Conservation (phyloP, 108 stramenopile genomes). For the Skeletonema tropicum region DNA sequence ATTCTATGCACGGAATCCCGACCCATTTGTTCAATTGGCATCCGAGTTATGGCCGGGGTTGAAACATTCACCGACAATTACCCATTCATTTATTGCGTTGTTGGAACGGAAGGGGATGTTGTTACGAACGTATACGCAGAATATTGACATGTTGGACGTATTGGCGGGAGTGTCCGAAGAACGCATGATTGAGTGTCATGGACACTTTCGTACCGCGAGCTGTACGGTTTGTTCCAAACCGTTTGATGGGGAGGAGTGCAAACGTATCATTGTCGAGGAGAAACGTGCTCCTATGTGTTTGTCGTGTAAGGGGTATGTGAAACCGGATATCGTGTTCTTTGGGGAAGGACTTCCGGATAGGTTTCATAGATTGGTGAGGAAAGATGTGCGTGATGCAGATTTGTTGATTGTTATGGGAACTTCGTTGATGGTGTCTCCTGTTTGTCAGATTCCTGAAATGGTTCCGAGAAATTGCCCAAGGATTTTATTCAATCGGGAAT, state of each 20-base stretch:
- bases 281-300: conserved; percentile 64
- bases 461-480: conserved; percentile 54
- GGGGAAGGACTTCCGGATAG: conserved; percentile 85
- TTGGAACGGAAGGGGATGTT: conserved; percentile 81
- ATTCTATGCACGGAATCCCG: conserved; percentile 79
- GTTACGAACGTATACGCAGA: conserved; percentile 89
- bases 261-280: conserved; percentile 64
- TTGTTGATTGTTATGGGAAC: conserved; percentile 91
- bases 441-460: conserved; percentile 76
- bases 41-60: conserved; percentile 88
- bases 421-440: conserved; percentile 57
- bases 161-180: conserved; percentile 83
- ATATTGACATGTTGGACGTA: conserved; percentile 93
- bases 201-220: conserved; percentile 82
- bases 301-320: conserved; percentile 81
- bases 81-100: conserved; percentile 89
- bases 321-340: conserved; percentile 98
- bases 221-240: conserved; percentile 60
- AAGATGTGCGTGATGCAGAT: conserved; percentile 68
- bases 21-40: conserved; percentile 78
- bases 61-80: conserved; percentile 78
- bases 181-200: conserved; percentile 90
- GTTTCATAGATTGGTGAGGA: conserved; percentile 57
- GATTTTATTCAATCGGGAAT: conserved; percentile 75
- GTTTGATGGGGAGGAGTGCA: conserved; percentile 60